Evolutionary conservation across 1,284 basidiomycete species (phyloP).

Genomic region (Ustilago lituana): DNA sequence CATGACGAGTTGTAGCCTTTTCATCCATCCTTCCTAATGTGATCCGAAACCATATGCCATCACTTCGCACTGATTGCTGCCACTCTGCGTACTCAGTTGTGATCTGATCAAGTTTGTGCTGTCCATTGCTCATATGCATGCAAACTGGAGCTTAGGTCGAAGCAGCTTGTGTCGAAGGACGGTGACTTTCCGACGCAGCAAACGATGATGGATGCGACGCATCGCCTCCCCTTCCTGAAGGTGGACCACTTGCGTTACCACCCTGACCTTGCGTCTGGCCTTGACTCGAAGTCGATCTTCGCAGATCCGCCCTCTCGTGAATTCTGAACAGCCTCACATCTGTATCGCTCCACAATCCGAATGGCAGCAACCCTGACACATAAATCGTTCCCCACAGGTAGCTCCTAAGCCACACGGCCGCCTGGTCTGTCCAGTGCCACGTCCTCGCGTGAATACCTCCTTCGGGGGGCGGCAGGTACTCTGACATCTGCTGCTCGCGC

Average conservation of each 20-base stretch:
- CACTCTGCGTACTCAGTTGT: too few species aligned
- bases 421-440: constrained; percentile 59
- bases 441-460: constrained; percentile 26
- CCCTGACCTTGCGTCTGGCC: background rate
- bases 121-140: too few species aligned
- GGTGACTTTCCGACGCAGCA: too few species aligned
- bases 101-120: too few species aligned
- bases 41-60: too few species aligned
- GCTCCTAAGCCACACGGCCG: constrained; percentile 54
- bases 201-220: constrained; percentile 4
- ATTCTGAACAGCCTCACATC: constrained; percentile 41
- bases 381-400: constrained; percentile 64
- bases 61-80: too few species aligned
- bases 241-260: background rate
- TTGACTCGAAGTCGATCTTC: background rate
- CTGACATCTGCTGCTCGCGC: constrained; percentile 43
- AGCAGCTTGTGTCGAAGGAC: too few species aligned
- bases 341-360: constrained; percentile 51
- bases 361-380: constrained; percentile 46
- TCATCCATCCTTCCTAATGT: too few species aligned
- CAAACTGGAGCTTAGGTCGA: too few species aligned
- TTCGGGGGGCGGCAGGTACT: constrained; percentile 33
- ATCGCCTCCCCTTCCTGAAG: background rate
- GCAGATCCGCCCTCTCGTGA: constrained; percentile 10
- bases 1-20: constrained; percentile 38